A percentile compares a stretch with the other conserved stretches of the same genome.
These are phyloP conservation scores for Amanita muscaria DNA, from an alignment of 768 basidiomycete species.

Conservation along the genomic window DNA sequence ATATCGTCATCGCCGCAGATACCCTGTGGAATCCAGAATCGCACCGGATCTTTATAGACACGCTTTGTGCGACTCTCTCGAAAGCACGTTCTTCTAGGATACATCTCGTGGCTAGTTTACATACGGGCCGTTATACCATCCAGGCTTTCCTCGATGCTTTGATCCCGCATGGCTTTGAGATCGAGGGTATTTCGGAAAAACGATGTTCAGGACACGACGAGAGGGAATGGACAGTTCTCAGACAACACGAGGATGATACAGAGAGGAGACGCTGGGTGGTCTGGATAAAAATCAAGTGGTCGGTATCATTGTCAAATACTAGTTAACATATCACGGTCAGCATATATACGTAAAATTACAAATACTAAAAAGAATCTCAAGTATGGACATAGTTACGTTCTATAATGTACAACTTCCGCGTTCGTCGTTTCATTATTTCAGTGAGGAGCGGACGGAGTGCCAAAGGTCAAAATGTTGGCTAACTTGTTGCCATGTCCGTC, in stretches of 20 bases:
- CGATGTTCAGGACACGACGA: constrained; percentile 29
- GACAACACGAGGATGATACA: constrained; percentile 52
- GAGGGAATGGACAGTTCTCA: constrained; percentile 44
- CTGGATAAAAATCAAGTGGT: constrained; percentile 53
- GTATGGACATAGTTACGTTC: not conserved
- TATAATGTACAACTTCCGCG: not conserved
- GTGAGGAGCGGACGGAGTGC: constrained; percentile 13
- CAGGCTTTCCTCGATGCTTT: constrained; percentile 45
- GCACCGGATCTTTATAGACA: constrained; percentile 44
- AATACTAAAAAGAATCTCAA: not conserved
- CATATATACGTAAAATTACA: no score
- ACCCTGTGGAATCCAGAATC: constrained; percentile 68
- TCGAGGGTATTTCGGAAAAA: constrained; percentile 40
- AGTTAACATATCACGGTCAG: not conserved
- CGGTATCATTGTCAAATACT: not conserved
- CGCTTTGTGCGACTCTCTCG: constrained; percentile 41
- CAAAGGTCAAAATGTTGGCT: constrained; percentile 42
- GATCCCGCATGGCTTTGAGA: constrained; percentile 30
- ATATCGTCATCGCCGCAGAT: constrained; percentile 65
- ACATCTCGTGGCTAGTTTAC: constrained; percentile 65
- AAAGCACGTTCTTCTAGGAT: constrained; percentile 36
- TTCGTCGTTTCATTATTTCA: not conserved
- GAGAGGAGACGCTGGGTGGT: constrained; percentile 67
- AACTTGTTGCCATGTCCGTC: constrained; percentile 28
- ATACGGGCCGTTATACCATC: constrained; percentile 69